These are phyloP conservation scores for Torulaspora microellipsoides DNA, from an alignment of 805 yeast species.

Conservation along the genomic window DNA sequence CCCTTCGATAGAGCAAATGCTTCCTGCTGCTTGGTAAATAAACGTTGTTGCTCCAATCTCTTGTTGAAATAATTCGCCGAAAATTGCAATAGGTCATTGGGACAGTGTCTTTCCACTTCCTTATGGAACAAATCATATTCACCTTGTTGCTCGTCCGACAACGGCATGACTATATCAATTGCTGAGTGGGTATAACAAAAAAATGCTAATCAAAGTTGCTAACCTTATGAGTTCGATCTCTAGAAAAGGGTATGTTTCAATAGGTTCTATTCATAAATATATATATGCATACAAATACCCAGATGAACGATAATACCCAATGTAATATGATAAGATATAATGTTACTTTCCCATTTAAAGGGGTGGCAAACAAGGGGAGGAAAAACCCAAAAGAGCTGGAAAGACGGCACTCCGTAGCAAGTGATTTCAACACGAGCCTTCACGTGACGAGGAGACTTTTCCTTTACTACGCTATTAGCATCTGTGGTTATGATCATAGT, in stretches of 20 bases:
- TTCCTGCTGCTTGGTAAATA: conserved; percentile 47
- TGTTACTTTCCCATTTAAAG: conserved; percentile 3
- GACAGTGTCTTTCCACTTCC: conserved; percentile 51
- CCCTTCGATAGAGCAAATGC: conserved; percentile 41
- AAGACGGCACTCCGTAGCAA: too few relatives aligned
- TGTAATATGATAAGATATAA: too few relatives aligned
- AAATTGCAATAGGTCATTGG: conserved; percentile 67
- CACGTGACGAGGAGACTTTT: too few relatives aligned
- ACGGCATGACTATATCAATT: conserved; percentile 9
- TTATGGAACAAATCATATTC: conserved; percentile 62
- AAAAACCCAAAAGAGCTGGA: not conserved
- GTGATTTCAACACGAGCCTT: too few relatives aligned
- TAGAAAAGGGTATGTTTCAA: too few relatives aligned
- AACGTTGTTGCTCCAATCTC: conserved; percentile 57
- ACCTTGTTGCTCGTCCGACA: conserved; percentile 23
- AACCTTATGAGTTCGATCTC: too few relatives aligned
- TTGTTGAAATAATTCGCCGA: conserved; percentile 67
- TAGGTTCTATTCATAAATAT: too few relatives aligned
- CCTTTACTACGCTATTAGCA: not conserved
- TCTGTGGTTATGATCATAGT: not conserved
- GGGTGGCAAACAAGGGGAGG: conserved; percentile 11
- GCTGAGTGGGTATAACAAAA: too few relatives aligned
- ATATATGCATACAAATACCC: too few relatives aligned
- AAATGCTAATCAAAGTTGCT: too few relatives aligned
- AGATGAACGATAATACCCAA: too few relatives aligned